Evolutionary conservation across 169 alveolate genomes (phyloP), one percentile per base, ranked within the genome.

Genomic region (Cryptosporidium bovis): DNA sequence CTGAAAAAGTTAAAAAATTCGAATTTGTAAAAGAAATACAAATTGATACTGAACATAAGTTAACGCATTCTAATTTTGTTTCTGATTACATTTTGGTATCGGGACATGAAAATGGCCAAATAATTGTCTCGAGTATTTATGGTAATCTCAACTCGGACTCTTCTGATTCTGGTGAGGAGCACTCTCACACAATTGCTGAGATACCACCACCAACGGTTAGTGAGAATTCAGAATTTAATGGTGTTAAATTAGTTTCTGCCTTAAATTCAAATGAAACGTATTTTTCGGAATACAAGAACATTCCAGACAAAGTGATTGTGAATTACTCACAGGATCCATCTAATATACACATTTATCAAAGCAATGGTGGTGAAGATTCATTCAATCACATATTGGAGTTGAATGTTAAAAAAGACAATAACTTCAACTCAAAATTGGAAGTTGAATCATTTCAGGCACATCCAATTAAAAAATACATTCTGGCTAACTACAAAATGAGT

Each of bases 1-100:
- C 83, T 8, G 91, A 83, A 13, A 60, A 69, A 15, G 84, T 84
- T 12, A 66, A 65, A 20, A 15, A 50, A 18, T 83, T 83, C 51
- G 18, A 50, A 8, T 48, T 56, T 8, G 36, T 16, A 34, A 62
- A 27, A 3, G 64, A 60, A 36, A 10, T 60, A 13, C 2, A 46
- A 18, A 36, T 66, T 46, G 36, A 40, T 10, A 20, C 60, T 15
- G 18, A 60, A 20, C 33, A 33, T 31, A 46, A 56, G 51, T 60
- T 20, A 27, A 40, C 48, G 13, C 48, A 65, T 51, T 18, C 62
- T 82, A 36, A 62, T 87, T 85, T 18, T 62, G 8, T 71, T 82
- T 18, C 66, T 27, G 50, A 90, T 71, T 33, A 82, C 2, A 34
- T 56, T 29, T 18, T 64, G 10, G 48, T 82, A 44, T 64, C 82